Percentiles rank a stretch among this genome's conserved stretches.
Conservation (phyloP, 306 rosid species). For the Cucumis cinereus region DNA sequence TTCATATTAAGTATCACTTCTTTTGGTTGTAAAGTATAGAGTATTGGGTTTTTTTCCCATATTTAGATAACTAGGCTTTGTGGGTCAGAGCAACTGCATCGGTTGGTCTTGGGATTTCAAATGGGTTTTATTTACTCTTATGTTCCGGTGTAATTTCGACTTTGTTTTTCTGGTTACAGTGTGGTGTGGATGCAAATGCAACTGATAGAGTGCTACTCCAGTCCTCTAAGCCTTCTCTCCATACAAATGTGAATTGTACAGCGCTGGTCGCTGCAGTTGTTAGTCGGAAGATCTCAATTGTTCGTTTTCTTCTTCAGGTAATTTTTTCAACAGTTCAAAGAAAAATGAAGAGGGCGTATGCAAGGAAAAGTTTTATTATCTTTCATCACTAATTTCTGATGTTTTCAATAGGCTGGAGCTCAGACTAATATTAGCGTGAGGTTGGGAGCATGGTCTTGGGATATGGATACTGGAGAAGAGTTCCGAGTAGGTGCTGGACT, state of each 20-base stretch:
- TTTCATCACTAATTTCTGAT: neutral
- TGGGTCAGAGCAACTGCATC: neutral
- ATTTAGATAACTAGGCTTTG: neutral
- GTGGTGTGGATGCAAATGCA: conserved; percentile 62
- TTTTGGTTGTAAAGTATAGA: neutral
- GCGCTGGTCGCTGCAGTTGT: conserved; percentile 80
- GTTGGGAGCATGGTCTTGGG: conserved; percentile 98
- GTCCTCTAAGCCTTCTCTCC: conserved; percentile 78
- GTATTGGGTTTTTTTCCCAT: neutral
- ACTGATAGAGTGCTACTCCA: conserved; percentile 59
- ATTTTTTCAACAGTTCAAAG: conserved; percentile 9
- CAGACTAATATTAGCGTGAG: conserved; percentile 35
- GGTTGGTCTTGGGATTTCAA: neutral
- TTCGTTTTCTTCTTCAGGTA: conserved; percentile 68
- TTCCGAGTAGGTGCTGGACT: conserved; percentile 92
- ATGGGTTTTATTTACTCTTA: neutral
- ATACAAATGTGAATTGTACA: conserved; percentile 70
- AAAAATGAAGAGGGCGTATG: neutral
- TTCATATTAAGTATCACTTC: neutral
- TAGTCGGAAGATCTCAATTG: conserved; percentile 70
- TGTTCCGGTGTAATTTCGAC: neutral
- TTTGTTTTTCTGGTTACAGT: conserved; percentile 29
- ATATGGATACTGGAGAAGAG: conserved; percentile 70
- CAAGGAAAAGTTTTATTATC: neutral
- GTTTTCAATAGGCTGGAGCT: conserved; percentile 41